Base-by-base conservation (phyloP, 306 rosid genomes). In the Prunus mira region DNA sequence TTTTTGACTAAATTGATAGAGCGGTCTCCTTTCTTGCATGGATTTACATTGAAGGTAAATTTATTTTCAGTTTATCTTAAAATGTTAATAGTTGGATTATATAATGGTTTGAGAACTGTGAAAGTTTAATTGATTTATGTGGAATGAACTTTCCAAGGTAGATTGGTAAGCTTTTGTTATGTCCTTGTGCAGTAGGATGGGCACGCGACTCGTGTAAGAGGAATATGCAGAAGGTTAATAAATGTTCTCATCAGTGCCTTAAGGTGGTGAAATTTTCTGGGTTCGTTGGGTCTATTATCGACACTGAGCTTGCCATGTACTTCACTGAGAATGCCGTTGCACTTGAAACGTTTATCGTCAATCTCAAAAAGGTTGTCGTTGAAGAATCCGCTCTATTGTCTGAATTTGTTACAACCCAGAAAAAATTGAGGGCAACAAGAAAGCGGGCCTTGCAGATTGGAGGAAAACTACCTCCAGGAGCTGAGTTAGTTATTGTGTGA, bases 211-310 rank as follows among this genome's bases (percentile, higher is more conserved):
- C 14, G 2, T 12, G 6, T 15, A 0, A 1, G 14, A 46, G 56
- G 8, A 67, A 22, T 3, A 22, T 67, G 38, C 20, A 45, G 56
- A 17, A 67, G 56, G 30, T 45, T 67, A 67, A 22, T 6, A 46
- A 18, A 24, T 46, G 55, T 67, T 14, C 38, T 46, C 72, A 67
- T 67, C 72, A 22, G 9, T 46, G 55, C 56, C 72, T 67, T 67
- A 46, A 67, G 38, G 56, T 13, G 12, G 55, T 67, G 72, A 46
- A 49, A 27, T 67, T 67, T 2, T 46, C 17, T 46, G 56, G 72
- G 72, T 24, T 67, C 12, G 11, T 22, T 46, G 56, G 72, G 14
- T 67, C 51, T 3, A 27, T 2, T 45, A 13, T 6, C 2, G 22
- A 67, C 2, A 67, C 3, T 0, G 55, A 67, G 14, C 32, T 46